Base-by-base conservation (phyloP, 2,329 filamentous ascomycete species). In the Colletotrichum graminicola region DNA sequence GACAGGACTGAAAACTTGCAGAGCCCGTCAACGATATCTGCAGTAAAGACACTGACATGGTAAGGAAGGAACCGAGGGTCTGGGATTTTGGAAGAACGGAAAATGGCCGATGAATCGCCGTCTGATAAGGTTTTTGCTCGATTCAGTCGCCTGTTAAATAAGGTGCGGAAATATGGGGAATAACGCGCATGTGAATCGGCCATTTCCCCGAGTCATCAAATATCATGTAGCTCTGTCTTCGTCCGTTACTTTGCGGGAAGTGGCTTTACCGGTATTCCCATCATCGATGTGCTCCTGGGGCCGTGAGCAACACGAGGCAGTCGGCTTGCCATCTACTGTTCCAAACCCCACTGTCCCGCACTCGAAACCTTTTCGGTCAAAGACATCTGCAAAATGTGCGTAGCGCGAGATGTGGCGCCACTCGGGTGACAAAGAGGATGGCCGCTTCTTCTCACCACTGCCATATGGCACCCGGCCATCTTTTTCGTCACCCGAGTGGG, bases 181-280 rank as follows among this genome's bases (percentile, higher is more conserved):
- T 10, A 47, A 23, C 21, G 43, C 7, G 5, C n/a, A 21, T 12
- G 45, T 12, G 12, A 12, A 2, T 8, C 45, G 12, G 12, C 8
- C 21, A 23, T 12, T 12, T 10, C 10, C 11, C 3, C 45, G 45
- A 47, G 67, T 71, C 67, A 71, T 62, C 11, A 8, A 23, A n/a
- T 43, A 21, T 11, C 45, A 36, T 21, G 43, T 6, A 52, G 36
- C 51, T 29, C 49, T 23, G 52, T n/a, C 51, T 57, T 45, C 26
- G 52, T 62, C 43, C 36, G 64, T 41, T 32, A 43, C 57, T 39
- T 43, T 47, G 51, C 52, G 57, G 51, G 43, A 54, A n/a, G 23
- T 47, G 56, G 49, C 32, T 21, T 56, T 34, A 47, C 45, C 43
- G 43, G 41, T 43, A 18, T 21, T 7, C 41, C 41, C 21, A n/a